phyloP scores from a whole-genome alignment of 805 yeast species.

The Saccharomycopsis guyanensis region DNA sequence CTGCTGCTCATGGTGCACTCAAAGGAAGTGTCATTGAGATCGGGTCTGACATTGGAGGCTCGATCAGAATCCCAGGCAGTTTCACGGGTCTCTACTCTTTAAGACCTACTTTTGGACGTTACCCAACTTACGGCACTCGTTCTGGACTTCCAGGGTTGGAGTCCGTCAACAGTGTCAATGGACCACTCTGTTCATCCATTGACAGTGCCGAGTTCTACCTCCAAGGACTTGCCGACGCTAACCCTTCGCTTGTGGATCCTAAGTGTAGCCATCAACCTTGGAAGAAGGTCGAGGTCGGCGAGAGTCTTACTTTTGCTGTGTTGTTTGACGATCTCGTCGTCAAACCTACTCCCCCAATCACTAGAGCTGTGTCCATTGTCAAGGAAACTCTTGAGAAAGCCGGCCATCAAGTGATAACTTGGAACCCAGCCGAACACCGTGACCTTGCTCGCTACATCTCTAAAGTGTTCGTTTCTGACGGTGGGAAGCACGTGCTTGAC shows the following conservation, averaged over 20 bases:
- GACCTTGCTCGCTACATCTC: constrained; percentile 25
- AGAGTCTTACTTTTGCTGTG: constrained; percentile 40
- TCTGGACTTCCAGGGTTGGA: constrained; percentile 30
- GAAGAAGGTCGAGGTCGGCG: constrained; percentile 27
- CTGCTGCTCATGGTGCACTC: constrained; percentile 54
- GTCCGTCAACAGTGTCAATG: constrained; percentile 29
- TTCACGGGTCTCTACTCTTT: constrained; percentile 53
- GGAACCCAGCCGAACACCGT: constrained; percentile 30
- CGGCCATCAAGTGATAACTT: constrained; percentile 39
- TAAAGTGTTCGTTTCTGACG: constrained; percentile 30
- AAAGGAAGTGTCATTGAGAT: constrained; percentile 56
- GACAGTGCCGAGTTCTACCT: constrained; percentile 30
- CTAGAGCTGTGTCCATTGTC: constrained; percentile 34
- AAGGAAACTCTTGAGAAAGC: constrained; percentile 25
- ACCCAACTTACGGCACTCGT: constrained; percentile 27
- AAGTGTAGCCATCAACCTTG: constrained; percentile 44
- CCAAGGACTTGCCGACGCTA: constrained; percentile 31
- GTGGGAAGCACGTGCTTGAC: constrained; percentile 28
- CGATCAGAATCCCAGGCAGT: constrained; percentile 62
- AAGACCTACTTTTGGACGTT: constrained; percentile 53
- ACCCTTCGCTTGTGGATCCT: constrained; percentile 45
- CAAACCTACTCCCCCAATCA: constrained; percentile 50
- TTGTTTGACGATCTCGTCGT: constrained; percentile 38
- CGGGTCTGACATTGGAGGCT: constrained; percentile 70
- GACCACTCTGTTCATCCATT: constrained; percentile 28